Evolutionary conservation across 2,329 filamentous ascomycete genomes (phyloP).

Genomic region (Aspergillus amoenus): DNA sequence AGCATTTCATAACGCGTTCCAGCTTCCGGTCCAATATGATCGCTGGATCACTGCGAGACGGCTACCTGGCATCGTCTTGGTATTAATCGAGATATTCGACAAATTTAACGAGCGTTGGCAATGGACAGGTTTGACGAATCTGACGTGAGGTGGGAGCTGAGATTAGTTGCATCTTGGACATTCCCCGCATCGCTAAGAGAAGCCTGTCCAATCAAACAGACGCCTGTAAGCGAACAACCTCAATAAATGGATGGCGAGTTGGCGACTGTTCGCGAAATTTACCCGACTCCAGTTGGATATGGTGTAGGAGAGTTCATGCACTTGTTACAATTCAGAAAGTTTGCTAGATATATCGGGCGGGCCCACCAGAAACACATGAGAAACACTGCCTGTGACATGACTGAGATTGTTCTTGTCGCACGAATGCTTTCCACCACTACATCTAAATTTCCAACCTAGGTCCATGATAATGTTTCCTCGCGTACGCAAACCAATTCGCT

Average conservation of each 20-base stretch:
- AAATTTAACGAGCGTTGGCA: too few species aligned
- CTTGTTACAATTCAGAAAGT: neutral
- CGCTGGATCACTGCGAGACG: neutral
- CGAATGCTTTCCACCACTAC: neutral
- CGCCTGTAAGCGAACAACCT: neutral
- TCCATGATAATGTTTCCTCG: slow-evolving; percentile 20
- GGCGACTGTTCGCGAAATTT: neutral
- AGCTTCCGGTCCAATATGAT: neutral
- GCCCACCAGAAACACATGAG: neutral
- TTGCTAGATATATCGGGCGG: neutral
- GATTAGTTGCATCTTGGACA: neutral
- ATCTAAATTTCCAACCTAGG: slow-evolving; percentile 18
- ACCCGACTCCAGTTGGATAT: too few species aligned
- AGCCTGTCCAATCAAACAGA: neutral
- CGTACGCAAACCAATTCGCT: slow-evolving; percentile 22
- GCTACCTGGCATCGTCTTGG: neutral
- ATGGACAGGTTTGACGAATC: neutral
- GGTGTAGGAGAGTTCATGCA: too few species aligned
- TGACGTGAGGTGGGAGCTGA: neutral
- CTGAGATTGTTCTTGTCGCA: neutral
- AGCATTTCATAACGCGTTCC: neutral
- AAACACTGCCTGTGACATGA: neutral
- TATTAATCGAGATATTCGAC: too few species aligned
- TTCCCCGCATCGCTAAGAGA: neutral
- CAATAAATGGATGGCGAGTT: neutral